These are phyloP conservation scores for Coemansia sp. DNA, from an alignment of 192 early-diverging fungal genomes.

Conservation along the genomic window DNA sequence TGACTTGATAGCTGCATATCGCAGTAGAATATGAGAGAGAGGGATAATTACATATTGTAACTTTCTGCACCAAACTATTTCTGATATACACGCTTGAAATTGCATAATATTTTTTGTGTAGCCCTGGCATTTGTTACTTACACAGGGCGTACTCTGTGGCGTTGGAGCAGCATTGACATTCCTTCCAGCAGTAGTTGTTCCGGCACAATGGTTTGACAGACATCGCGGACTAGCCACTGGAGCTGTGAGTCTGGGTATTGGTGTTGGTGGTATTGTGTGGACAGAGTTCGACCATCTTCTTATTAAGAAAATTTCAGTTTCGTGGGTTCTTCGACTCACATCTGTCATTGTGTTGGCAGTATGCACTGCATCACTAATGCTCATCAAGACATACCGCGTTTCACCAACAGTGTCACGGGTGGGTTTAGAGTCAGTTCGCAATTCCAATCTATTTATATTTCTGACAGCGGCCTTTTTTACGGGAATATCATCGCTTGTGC, in stretches of 20 bases:
- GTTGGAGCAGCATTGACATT: conserved; percentile 53
- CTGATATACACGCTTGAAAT: not conserved
- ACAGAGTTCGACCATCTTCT: conserved; percentile 60
- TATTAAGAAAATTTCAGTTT: conserved; percentile 55
- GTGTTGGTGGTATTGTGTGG: conserved; percentile 69
- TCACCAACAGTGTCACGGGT: not conserved
- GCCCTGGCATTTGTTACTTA: conserved; percentile 63
- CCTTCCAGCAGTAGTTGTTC: conserved; percentile 48
- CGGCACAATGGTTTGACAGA: conserved; percentile 60
- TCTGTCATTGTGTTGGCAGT: conserved; percentile 45
- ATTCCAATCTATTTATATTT: conserved; percentile 31
- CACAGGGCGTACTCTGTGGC: conserved; percentile 61
- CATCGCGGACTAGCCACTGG: conserved; percentile 59
- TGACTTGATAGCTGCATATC: not conserved
- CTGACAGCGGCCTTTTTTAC: conserved; percentile 39
- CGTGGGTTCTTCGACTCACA: conserved; percentile 64
- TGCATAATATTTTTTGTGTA: conserved; percentile 29
- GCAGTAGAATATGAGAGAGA: not conserved
- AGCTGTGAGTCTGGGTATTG: conserved; percentile 62
- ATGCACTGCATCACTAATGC: conserved; percentile 26
- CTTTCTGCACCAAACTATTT: not conserved
- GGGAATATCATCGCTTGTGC: conserved; percentile 39
- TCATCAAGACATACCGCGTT: conserved; percentile 36
- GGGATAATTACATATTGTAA: not conserved
- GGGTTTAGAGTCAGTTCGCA: conserved; percentile 2